Evolutionary conservation across 768 basidiomycete genomes (phyloP), one percentile per base, ranked within the genome.

Genomic region (Suillus sp.): DNA sequence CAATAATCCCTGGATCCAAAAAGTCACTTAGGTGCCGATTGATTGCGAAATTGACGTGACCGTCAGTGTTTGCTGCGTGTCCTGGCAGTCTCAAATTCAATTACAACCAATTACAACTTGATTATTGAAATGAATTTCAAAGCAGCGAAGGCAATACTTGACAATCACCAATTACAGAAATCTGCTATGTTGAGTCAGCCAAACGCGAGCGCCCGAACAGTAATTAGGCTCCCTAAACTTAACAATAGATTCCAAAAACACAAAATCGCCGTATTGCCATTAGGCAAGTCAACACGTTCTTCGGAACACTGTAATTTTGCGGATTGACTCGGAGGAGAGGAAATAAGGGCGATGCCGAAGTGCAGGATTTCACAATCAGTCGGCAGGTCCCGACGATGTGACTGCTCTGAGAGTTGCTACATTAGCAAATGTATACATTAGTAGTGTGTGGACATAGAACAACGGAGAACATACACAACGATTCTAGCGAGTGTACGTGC

Each of bases 181-280:
- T 11, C 38, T 61, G 20, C 50, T 61, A 61, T 59, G 35, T 40
- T 59, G 55, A 61, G 55, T 57, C 73, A 72, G 67, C 63, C 54
- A 53, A 43, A 40, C 18, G 42, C 51, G 65, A 64, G 62, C 59
- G 70, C 74, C 64, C 71, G 65, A 30, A 61, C 48, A n/a, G 56
- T 48, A 64, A 71, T 71, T 76, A 68, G 69, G 40, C 66, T 64
- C 30, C 64, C 50, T n/a, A 45, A 72, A 72, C 72, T 57, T 69
- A 56, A 48, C 64, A 67, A 65, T 35, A 51, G 25, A 22, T 56
- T 50, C 48, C 59, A 61, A 65, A 63, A 47, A 53, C 59, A 42
- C 60, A 56, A 45, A 54, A 20, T 57, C 56, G 56, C 56, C 56
- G 18, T 57, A 57, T 57, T 57, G 38, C 56, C 56, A 40, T 57